A percentile compares a stretch with the other conserved stretches of the same genome.
phyloP scores from a whole-genome alignment of 805 yeast genomes.

The Candida coquimbonensis region DNA sequence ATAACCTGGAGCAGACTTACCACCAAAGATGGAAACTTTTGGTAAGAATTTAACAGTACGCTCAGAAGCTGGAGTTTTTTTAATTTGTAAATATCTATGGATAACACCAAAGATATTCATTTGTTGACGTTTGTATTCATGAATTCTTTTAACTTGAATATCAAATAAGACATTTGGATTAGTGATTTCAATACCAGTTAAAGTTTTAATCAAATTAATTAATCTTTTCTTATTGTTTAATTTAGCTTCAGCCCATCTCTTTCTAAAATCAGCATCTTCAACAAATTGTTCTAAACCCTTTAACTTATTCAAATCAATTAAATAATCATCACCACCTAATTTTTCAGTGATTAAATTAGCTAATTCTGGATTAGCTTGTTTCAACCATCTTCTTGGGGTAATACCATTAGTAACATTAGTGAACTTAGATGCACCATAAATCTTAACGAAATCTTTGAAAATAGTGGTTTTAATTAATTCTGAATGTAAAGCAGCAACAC shows the following conservation, averaged over 20 bases:
- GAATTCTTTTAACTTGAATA: slow-evolving; percentile 90
- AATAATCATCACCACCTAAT: slow-evolving; percentile 61
- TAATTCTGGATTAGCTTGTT: slow-evolving; percentile 83
- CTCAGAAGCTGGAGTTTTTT: slow-evolving; percentile 57
- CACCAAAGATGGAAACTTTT: slow-evolving; percentile 81
- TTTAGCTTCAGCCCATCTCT: slow-evolving; percentile 67
- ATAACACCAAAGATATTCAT: slow-evolving; percentile 86
- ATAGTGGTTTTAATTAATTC: slow-evolving; percentile 85
- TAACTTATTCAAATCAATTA: slow-evolving; percentile 61
- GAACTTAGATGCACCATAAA: slow-evolving; percentile 77
- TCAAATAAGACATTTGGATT: slow-evolving; percentile 78
- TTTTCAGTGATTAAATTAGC: slow-evolving; percentile 66
- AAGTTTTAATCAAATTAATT: slow-evolving; percentile 57
- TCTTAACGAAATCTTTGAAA: slow-evolving; percentile 80
- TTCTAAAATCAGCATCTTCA: slow-evolving; percentile 62
- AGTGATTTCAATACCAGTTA: slow-evolving; percentile 47
- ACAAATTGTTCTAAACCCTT: slow-evolving; percentile 60
- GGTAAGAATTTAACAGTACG: slow-evolving; percentile 54
- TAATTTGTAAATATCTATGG: slow-evolving; percentile 71
- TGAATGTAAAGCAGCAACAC: slow-evolving; percentile 93
- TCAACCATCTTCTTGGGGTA: slow-evolving; percentile 94
- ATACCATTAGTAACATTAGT: slow-evolving; percentile 92
- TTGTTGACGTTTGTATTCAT: slow-evolving; percentile 94
- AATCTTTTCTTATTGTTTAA: slow-evolving; percentile 59
- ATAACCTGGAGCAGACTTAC: slow-evolving; percentile 97